These are phyloP conservation scores for Penicillium sp. DNA, from an alignment of 2,329 filamentous ascomycete species.

Conservation along the genomic window DNA sequence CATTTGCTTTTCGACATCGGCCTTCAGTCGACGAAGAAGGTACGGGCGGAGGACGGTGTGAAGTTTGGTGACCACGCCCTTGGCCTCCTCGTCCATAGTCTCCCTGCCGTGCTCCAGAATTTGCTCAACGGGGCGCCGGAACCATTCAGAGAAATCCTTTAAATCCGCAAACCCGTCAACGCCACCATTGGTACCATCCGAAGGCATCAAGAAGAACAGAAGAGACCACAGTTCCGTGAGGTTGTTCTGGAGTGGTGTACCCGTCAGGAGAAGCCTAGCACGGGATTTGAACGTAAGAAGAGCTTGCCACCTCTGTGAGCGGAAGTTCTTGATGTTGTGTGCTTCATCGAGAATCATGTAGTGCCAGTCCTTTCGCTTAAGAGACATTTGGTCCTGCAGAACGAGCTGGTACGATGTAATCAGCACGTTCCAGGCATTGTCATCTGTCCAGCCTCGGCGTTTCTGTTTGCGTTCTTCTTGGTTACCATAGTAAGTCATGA, in stretches of 20 bases:
- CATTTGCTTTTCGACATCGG: slow-evolving; percentile 98
- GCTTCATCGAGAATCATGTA: slow-evolving; percentile 98
- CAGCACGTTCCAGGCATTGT: slow-evolving; percentile 91
- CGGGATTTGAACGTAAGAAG: slow-evolving; percentile 87
- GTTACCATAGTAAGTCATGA: slow-evolving; percentile 90
- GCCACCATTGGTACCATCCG: slow-evolving; percentile 62
- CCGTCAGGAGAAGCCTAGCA: slow-evolving; percentile 76
- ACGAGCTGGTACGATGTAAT: slow-evolving; percentile 97
- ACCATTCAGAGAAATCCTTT: slow-evolving; percentile 93
- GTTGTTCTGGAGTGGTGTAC: slow-evolving; percentile 93
- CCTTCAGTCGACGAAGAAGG: slow-evolving; percentile 79
- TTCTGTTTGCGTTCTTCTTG: slow-evolving; percentile 87
- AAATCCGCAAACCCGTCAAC: slow-evolving; percentile 85
- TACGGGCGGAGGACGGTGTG: slow-evolving; percentile 92
- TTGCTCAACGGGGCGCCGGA: slow-evolving; percentile 88
- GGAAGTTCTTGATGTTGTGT: slow-evolving; percentile 99
- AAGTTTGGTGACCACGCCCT: slow-evolving; percentile 81
- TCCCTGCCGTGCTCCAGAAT: slow-evolving; percentile 91
- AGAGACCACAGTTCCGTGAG: slow-evolving; percentile 94
- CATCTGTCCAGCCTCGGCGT: slow-evolving; percentile 83
- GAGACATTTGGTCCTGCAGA: slow-evolving; percentile 83
- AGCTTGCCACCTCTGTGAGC: slow-evolving; percentile 92
- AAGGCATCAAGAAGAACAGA: slow-evolving; percentile 91
- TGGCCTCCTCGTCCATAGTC: slow-evolving; percentile 87
- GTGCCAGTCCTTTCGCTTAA: slow-evolving; percentile 88